phyloP scores from a whole-genome alignment of 495 filamentous ascomycete genomes.

The Penicillium fimorum region DNA sequence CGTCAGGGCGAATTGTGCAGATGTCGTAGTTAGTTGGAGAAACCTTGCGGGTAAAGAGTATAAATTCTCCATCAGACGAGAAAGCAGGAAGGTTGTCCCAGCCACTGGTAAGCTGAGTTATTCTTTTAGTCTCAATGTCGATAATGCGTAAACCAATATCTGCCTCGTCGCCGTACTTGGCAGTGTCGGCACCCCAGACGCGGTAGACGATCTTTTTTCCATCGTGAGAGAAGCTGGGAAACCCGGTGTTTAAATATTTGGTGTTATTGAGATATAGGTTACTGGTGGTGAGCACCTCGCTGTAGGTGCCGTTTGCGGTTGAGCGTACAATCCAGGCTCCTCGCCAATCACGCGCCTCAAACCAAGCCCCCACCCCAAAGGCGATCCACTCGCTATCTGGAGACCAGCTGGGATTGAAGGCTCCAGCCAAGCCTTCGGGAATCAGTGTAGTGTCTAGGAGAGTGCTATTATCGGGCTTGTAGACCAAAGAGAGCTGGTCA shows the following conservation, averaged over 20 bases:
- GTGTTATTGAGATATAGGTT: slow-evolving; percentile 8
- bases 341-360: slow-evolving; percentile 21
- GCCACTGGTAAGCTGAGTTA: slow-evolving; percentile 25
- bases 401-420: slow-evolving; percentile 32
- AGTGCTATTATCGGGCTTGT: slow-evolving; percentile 9
- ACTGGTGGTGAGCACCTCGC: slow-evolving; percentile 24
- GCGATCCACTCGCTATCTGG: slow-evolving; percentile 30
- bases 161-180: slow-evolving; percentile 11
- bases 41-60: slow-evolving; percentile 34
- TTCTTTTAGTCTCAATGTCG: slow-evolving; percentile 27
- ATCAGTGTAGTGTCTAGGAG: slow-evolving; percentile 11
- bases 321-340: slow-evolving; percentile 28
- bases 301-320: slow-evolving; percentile 25
- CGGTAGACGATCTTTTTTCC: slow-evolving; percentile 33
- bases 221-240: slow-evolving; percentile 31
- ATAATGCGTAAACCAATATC: slow-evolving; percentile 30
- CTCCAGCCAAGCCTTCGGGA: slow-evolving; percentile 18
- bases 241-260: slow-evolving; percentile 27
- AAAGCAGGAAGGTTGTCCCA: slow-evolving; percentile 35
- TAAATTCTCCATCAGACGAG: slow-evolving; percentile 29
- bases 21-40: slow-evolving; percentile 35
- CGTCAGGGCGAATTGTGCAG: slow-evolving; percentile 38
- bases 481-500: slow-evolving; percentile 14
- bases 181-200: slow-evolving; percentile 27
- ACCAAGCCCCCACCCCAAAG: slow-evolving; percentile 36